Conservation (phyloP, 2,329 filamentous ascomycete genomes). For the Pseudocercospora fijiensis region DNA sequence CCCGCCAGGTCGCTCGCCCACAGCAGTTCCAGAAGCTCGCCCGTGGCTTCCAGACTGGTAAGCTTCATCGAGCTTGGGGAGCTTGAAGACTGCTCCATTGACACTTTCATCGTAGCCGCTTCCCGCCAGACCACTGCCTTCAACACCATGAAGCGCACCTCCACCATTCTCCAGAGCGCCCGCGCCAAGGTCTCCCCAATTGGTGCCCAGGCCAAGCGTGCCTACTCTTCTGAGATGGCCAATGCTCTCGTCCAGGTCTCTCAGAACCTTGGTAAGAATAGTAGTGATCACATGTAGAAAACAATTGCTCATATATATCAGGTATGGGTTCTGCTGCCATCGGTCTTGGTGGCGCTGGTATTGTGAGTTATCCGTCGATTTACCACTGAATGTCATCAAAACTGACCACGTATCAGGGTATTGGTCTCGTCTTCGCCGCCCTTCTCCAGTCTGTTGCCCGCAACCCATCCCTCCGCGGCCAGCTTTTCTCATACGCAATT, state of each 20-base stretch:
- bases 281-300: too few species aligned
- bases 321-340: slow-evolving; percentile 88
- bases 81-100: slow-evolving; percentile 23
- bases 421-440: slow-evolving; percentile 89
- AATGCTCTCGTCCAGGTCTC: slow-evolving; percentile 86
- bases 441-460: slow-evolving; percentile 86
- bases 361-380: not conserved
- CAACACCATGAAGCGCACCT: slow-evolving; percentile 72
- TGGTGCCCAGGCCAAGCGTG: slow-evolving; percentile 55
- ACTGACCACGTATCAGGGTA: slow-evolving; percentile 83
- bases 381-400: not conserved
- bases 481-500: slow-evolving; percentile 96
- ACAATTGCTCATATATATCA: too few species aligned
- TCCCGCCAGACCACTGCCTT: slow-evolving; percentile 56
- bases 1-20: slow-evolving; percentile 74
- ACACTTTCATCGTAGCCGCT: slow-evolving; percentile 30
- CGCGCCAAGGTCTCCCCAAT: slow-evolving; percentile 42
- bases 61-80: slow-evolving; percentile 32
- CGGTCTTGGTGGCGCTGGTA: slow-evolving; percentile 60
- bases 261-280: too few species aligned
- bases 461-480: slow-evolving; percentile 90
- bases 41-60: slow-evolving; percentile 70
- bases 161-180: slow-evolving; percentile 47
- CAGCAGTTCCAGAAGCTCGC: slow-evolving; percentile 57
- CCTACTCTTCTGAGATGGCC: slow-evolving; percentile 86